Conservation (phyloP, 495 filamentous ascomycete genomes). For the Daldinia decipiens region DNA sequence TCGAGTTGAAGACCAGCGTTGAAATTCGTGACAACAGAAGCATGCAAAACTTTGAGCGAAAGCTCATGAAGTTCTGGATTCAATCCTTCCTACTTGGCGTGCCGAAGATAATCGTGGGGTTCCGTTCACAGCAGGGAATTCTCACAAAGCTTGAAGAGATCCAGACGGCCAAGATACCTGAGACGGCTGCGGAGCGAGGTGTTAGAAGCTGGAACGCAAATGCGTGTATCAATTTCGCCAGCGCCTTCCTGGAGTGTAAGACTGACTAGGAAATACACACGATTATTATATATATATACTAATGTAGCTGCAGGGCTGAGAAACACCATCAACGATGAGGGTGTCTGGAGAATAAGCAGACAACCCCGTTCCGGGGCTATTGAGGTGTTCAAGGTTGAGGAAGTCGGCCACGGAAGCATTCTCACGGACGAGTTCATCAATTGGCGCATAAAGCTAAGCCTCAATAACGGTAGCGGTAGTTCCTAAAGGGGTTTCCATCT, state of each 20-base stretch:
- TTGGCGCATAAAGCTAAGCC: slow-evolving; percentile 69
- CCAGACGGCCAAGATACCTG: slow-evolving; percentile 79
- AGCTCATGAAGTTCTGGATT: slow-evolving; percentile 94
- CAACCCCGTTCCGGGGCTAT: slow-evolving; percentile 65
- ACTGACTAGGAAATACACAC: neutral
- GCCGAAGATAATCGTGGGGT: slow-evolving; percentile 90
- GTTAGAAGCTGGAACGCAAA: slow-evolving; percentile 85
- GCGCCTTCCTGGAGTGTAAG: slow-evolving; percentile 77
- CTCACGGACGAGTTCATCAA: slow-evolving; percentile 78
- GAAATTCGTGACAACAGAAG: slow-evolving; percentile 72
- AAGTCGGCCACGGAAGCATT: slow-evolving; percentile 78
- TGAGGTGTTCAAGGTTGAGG: slow-evolving; percentile 77
- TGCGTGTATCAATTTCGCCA: slow-evolving; percentile 88
- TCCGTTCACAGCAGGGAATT: slow-evolving; percentile 77
- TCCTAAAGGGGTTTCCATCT: slow-evolving; percentile 11
- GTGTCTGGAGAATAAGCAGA: slow-evolving; percentile 84
- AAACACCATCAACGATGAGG: slow-evolving; percentile 70
- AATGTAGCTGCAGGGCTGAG: slow-evolving; percentile 65
- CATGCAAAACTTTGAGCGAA: slow-evolving; percentile 80
- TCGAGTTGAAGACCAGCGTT: slow-evolving; percentile 93
- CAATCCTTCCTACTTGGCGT: slow-evolving; percentile 96
- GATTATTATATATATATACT: slow-evolving; percentile 6
- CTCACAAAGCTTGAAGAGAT: slow-evolving; percentile 77
- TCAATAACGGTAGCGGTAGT: slow-evolving; percentile 32
- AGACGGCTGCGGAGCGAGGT: slow-evolving; percentile 71